Evolutionary conservation across 495 filamentous ascomycete genomes (phyloP).

Genomic region (Glutinoglossum americanum): DNA sequence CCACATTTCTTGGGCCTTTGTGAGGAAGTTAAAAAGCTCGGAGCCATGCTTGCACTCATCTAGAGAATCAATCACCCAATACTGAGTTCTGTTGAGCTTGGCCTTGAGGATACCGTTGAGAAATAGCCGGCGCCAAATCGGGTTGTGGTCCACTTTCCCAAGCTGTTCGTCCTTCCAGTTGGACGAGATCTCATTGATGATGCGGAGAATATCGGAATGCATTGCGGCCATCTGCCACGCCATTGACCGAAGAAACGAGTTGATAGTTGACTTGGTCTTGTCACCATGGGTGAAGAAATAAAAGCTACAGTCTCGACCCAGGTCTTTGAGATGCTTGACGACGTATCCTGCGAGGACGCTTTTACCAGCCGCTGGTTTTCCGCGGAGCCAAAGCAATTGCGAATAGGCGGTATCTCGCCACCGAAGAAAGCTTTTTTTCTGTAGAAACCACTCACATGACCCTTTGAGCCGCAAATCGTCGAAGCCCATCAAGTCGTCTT

Average conservation of each 20-base stretch:
- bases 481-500: background rate
- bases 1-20: background rate
- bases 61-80: background rate
- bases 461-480: background rate
- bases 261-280: background rate
- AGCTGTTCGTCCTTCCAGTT: background rate
- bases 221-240: slow-evolving; percentile 1
- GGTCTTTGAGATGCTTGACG: background rate
- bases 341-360: background rate
- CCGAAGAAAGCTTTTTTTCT: background rate
- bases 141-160: background rate
- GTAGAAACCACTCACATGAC: background rate
- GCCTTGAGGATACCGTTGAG: slow-evolving; percentile 1
- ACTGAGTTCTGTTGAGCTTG: background rate
- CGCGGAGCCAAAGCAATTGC: background rate
- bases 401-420: background rate
- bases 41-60: background rate
- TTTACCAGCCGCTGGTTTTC: background rate
- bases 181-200: background rate
- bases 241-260: background rate
- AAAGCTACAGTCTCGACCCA: background rate
- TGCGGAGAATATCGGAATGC: background rate
- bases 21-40: background rate
- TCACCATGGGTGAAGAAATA: background rate
- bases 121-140: background rate